Evolutionary conservation across 108 stramenopile genomes (phyloP), one percentile per base, ranked within the genome.

Genomic region (Nannochloropsis gaditana): DNA sequence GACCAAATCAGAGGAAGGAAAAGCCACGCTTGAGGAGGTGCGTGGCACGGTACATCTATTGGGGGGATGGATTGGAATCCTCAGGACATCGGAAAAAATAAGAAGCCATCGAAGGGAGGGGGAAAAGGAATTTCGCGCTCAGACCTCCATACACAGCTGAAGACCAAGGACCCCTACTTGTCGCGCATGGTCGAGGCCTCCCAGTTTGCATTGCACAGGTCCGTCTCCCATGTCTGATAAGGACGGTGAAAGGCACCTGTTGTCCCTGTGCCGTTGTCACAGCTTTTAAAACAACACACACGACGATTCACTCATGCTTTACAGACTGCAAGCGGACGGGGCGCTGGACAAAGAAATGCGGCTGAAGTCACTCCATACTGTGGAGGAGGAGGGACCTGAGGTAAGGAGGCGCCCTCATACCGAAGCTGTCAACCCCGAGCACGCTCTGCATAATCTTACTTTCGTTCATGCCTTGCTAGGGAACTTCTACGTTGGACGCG

Each of bases 111-210:
- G 31, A 31, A 31, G 31, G 31, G 31, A 31, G 31, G 31, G 31
- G 31, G 31, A 31, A 31, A 31, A 31, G 31, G 31, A 31, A 31
- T 31, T 31, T 31, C 31, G 31, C 31, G 31, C 31, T 31, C 31
- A 31, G n/a, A 73, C 59, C 15, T n/a, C 2, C 59, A 73, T n/a
- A 73, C 59, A 73, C 59, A 73, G 59, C 59, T 73, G 19, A 73
- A 73, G 59, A 73, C 59, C 59, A 73, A 73, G 59, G 59, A 73
- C 59, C 59, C 59, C 59, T 73, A 73, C n/a, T 2, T 73, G 15
- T 73, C 59, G 19, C 59, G 59, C 3, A 73, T 73, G 59, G n/a
- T 73, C 59, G 19, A 73, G n/a, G 59, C 59, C 19, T 73, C 59
- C 5, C 0, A 73, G 59, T 73, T 73, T 73, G 59, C 59, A n/a